phyloP scores from a whole-genome alignment of 306 rosid genomes.

The Morella rubra region DNA sequence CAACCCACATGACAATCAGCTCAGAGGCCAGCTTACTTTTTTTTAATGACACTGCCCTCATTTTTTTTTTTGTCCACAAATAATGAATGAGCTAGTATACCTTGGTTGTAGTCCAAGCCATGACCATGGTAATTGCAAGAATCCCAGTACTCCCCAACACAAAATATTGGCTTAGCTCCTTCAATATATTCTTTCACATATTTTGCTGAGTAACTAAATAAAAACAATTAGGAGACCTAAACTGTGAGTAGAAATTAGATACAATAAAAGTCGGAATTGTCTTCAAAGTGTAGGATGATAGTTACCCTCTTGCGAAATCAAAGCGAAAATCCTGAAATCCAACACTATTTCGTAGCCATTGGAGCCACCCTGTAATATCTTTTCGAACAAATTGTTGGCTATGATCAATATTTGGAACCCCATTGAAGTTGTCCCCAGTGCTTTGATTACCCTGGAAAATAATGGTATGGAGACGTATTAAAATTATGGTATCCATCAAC shows the following conservation, averaged over 20 bases:
- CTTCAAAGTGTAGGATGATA: constrained; percentile 4
- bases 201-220: constrained; percentile 68
- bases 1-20: background rate
- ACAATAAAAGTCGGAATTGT: constrained; percentile 3
- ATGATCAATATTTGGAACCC: constrained; percentile 92
- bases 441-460: constrained; percentile 62
- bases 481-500: background rate
- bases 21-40: background rate
- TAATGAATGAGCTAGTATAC: constrained; percentile 32
- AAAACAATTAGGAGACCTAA: constrained; percentile 19
- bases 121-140: constrained; percentile 71
- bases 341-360: constrained; percentile 59
- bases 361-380: constrained; percentile 76
- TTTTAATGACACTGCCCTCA: background rate
- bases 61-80: constrained; percentile 1
- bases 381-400: constrained; percentile 79
- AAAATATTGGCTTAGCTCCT: constrained; percentile 78
- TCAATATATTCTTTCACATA: constrained; percentile 82
- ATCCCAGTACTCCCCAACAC: constrained; percentile 91
- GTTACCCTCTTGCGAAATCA: constrained; percentile 88
- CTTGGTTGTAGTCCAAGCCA: constrained; percentile 85
- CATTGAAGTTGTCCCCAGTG: constrained; percentile 75
- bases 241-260: constrained; percentile 4
- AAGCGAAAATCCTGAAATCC: constrained; percentile 95
- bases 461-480: background rate